These are phyloP conservation scores for Lichenothelia convexa DNA, from an alignment of 495 filamentous ascomycete species.

Conservation along the genomic window DNA sequence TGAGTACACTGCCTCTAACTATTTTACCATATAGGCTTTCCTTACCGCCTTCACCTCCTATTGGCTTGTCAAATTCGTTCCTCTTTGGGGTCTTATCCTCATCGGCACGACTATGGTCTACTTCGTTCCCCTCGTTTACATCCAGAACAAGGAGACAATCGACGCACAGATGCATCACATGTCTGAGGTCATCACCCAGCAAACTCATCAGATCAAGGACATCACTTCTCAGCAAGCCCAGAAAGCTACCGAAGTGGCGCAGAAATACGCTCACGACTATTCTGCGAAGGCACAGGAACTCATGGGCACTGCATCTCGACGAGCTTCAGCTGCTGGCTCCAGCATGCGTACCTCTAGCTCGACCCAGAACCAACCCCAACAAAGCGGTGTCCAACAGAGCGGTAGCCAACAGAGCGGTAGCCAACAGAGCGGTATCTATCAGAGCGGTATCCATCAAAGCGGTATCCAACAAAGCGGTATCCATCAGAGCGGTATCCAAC, in stretches of 20 bases:
- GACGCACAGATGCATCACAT: slow-evolving; percentile 62
- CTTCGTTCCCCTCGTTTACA: slow-evolving; percentile 76
- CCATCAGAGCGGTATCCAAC: no score
- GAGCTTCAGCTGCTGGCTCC: slow-evolving; percentile 29
- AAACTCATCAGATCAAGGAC: slow-evolving; percentile 63
- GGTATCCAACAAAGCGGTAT: no score
- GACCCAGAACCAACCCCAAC: no score
- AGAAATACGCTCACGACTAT: slow-evolving; percentile 69
- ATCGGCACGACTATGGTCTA: slow-evolving; percentile 60
- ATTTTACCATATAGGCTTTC: slow-evolving; percentile 40
- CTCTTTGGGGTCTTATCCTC: slow-evolving; percentile 78
- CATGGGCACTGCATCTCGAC: slow-evolving; percentile 36
- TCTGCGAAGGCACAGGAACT: slow-evolving; percentile 68
- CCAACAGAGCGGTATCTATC: no score
- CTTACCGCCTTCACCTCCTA: slow-evolving; percentile 68
- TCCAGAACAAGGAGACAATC: slow-evolving; percentile 83
- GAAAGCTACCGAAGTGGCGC: slow-evolving; percentile 55
- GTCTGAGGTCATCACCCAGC: slow-evolving; percentile 52
- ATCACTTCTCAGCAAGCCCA: slow-evolving; percentile 67
- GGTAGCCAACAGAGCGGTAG: no score
- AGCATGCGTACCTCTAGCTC: no score
- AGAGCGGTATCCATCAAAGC: no score
- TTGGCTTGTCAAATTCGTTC: slow-evolving; percentile 83
- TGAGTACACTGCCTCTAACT: slow-evolving; percentile 10
- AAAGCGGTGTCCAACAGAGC: no score